Evolutionary conservation across 805 yeast species (phyloP).

Genomic region (Candida chilensis): DNA sequence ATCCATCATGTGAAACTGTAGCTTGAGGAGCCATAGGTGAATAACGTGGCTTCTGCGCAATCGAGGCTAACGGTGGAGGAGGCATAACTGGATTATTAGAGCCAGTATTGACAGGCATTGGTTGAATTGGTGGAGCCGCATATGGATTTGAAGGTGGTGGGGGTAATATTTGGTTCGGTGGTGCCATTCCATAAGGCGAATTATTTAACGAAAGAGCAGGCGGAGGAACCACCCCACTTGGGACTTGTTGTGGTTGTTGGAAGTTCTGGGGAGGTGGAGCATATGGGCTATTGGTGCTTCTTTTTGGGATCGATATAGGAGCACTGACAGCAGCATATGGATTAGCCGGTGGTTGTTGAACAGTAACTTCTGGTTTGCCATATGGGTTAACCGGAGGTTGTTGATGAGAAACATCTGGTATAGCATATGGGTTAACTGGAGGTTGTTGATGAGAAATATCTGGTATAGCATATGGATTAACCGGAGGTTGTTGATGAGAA

Average conservation of each 20-base stretch:
- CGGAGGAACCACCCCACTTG: constrained; percentile 1
- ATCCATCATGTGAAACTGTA: constrained; percentile 25
- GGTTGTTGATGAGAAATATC: constrained; percentile 8
- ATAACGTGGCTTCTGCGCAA: constrained; percentile 7
- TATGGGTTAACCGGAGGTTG: not conserved
- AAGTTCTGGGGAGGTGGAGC: not conserved
- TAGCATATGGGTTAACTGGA: constrained; percentile 20
- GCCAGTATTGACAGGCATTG: not conserved
- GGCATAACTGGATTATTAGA: not conserved
- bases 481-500: constrained; percentile 1
- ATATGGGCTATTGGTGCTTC: too few species aligned
- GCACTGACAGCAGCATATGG: constrained; percentile 8
- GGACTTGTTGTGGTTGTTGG: constrained; percentile 1
- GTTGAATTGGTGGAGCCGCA: constrained; percentile 1
- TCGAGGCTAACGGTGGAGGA: constrained; percentile 6
- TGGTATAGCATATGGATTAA: constrained; percentile 3
- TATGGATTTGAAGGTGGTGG: constrained; percentile 2
- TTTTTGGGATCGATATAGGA: too few species aligned
- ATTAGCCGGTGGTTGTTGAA: constrained; percentile 2
- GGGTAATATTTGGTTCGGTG: not conserved
- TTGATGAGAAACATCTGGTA: constrained; percentile 5
- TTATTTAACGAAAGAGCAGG: not conserved
- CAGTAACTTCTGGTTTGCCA: constrained; percentile 4
- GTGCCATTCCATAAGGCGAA: not conserved
- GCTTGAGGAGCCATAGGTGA: constrained; percentile 5